phyloP scores from a whole-genome alignment of 2,329 filamentous ascomycete species.

The Pseudogymnoascus sp. region DNA sequence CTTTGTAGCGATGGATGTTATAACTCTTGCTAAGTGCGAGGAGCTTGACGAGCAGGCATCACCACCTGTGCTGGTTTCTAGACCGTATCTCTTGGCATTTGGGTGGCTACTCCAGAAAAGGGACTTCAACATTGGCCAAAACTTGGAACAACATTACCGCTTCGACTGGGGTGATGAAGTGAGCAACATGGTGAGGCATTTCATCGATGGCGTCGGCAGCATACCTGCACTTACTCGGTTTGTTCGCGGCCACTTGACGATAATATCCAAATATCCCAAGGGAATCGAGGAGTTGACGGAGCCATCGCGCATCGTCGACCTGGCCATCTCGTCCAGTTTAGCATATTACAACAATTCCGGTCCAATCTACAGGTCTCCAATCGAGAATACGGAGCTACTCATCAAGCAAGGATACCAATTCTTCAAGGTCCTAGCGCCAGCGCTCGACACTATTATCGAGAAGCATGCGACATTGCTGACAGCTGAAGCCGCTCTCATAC shows the following conservation, averaged over 20 bases:
- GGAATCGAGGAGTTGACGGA: constrained; percentile 29
- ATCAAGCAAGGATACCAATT: constrained; percentile 36
- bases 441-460: constrained; percentile 42
- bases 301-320: constrained; percentile 22
- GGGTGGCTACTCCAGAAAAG: constrained; percentile 32
- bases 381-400: constrained; percentile 29
- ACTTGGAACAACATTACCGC: constrained; percentile 34
- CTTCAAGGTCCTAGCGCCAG: constrained; percentile 37
- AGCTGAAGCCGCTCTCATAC: constrained; percentile 36
- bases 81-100: constrained; percentile 41
- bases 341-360: constrained; percentile 16
- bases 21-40: constrained; percentile 26
- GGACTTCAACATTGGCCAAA: constrained; percentile 28
- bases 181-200: constrained; percentile 18
- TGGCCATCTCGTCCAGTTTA: constrained; percentile 19
- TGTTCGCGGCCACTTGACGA: constrained; percentile 33
- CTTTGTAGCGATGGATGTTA: constrained; percentile 44
- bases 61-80: constrained; percentile 36
- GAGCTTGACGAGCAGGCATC: constrained; percentile 26
- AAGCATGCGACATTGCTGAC: constrained; percentile 47
- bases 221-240: constrained; percentile 38
- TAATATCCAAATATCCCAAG: constrained; percentile 41
- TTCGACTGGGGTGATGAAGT: constrained; percentile 29
- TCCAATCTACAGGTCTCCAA: constrained; percentile 13
- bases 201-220: constrained; percentile 34